phyloP scores from a whole-genome alignment of 768 basidiomycete species.

The Amanita subjunquillea region DNA sequence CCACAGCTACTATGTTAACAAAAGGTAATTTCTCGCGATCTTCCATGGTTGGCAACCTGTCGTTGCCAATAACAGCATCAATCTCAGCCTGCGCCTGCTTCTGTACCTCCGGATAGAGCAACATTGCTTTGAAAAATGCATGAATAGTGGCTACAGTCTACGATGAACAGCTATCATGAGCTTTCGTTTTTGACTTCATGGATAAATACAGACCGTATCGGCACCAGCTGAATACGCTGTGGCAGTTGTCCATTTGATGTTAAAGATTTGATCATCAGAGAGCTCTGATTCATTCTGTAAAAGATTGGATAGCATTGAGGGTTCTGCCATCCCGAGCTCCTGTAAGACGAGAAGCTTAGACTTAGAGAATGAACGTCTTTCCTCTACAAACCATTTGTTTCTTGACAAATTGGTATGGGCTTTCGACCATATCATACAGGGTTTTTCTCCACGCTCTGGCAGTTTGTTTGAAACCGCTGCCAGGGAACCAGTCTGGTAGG shows the following conservation, averaged over 20 bases:
- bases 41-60: slow-evolving; percentile 27
- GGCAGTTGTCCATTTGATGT: slow-evolving; percentile 35
- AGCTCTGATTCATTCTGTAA: slow-evolving; percentile 17
- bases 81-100: slow-evolving; percentile 31
- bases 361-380: not conserved
- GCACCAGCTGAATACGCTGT: slow-evolving; percentile 40
- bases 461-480: slow-evolving; percentile 31
- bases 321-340: slow-evolving; percentile 21
- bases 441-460: slow-evolving; percentile 24
- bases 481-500: slow-evolving; percentile 36
- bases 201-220: slow-evolving; percentile 13
- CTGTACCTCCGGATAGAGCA: slow-evolving; percentile 26
- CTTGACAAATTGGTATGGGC: slow-evolving; percentile 24
- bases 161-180: not conserved
- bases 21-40: slow-evolving; percentile 32
- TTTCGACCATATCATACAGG: slow-evolving; percentile 21
- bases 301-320: slow-evolving; percentile 23
- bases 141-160: slow-evolving; percentile 29
- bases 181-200: not conserved
- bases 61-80: slow-evolving; percentile 26
- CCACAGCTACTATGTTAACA: slow-evolving; percentile 25
- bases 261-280: slow-evolving; percentile 21
- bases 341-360: slow-evolving; percentile 1
- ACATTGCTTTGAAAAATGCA: slow-evolving; percentile 30
- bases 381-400: slow-evolving; percentile 17